Percentiles rank a stretch among this genome's conserved stretches.
Conservation (phyloP, 352 stramenopile species). For the Globisporangium heterothallicum region DNA sequence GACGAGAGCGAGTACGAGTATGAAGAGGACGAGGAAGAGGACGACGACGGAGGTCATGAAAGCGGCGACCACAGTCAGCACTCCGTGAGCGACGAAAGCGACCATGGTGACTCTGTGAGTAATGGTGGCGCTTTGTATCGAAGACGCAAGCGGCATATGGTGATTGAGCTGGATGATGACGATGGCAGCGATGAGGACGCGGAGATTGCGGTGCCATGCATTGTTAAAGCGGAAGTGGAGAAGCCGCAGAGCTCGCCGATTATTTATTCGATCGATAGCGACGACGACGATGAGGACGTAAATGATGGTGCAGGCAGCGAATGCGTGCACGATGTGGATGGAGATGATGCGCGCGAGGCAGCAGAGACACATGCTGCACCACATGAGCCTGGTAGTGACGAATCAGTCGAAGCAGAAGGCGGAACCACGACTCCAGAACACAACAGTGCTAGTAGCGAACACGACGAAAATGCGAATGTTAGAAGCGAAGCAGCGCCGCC, state of each 20-base stretch:
- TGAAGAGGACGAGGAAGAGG: background rate
- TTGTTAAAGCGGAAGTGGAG: background rate
- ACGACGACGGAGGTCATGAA: too few species aligned
- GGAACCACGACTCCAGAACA: background rate
- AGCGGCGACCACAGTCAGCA: too few species aligned
- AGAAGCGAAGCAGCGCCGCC: background rate
- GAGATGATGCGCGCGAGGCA: background rate
- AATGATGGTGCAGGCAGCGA: slow-evolving; percentile 3
- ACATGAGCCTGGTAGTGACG: background rate
- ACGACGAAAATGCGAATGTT: background rate
- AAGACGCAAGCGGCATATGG: slow-evolving; percentile 3
- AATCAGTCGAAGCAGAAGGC: background rate
- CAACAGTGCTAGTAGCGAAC: background rate
- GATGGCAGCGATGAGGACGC: background rate
- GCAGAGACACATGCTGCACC: background rate
- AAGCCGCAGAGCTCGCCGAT: slow-evolving; percentile 4
- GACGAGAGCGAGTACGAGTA: background rate
- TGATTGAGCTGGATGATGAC: slow-evolving; percentile 1
- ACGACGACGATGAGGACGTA: slow-evolving; percentile 16
- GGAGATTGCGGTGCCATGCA: background rate
- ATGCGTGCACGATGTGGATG: background rate
- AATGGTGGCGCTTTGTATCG: background rate
- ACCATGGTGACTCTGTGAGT: background rate
- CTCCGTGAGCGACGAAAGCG: background rate
- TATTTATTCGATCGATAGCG: slow-evolving; percentile 33